phyloP scores from a whole-genome alignment of 345 rosid species.

The Citrus unshiu region DNA sequence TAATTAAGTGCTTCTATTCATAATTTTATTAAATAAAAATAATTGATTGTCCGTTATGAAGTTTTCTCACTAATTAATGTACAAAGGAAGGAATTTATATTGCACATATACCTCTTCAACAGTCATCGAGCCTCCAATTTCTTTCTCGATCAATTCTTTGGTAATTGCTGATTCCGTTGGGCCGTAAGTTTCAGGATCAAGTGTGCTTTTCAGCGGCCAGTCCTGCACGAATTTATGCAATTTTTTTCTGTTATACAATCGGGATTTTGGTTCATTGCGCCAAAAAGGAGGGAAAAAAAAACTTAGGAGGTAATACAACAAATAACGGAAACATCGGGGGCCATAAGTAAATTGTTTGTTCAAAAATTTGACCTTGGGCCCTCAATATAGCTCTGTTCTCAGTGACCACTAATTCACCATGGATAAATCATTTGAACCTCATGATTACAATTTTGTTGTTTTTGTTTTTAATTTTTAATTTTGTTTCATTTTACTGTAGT shows the following conservation, averaged over 20 bases:
- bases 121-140: slow-evolving; percentile 51
- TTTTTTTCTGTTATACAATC: not conserved
- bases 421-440: too few species aligned
- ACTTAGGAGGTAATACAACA: too few species aligned
- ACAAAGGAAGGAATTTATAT: too few species aligned
- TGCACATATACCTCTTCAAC: slow-evolving; percentile 37
- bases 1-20: not conserved
- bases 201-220: slow-evolving; percentile 77
- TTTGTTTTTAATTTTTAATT: too few species aligned
- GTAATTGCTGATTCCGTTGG: slow-evolving; percentile 62
- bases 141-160: slow-evolving; percentile 41
- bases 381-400: too few species aligned
- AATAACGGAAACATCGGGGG: too few species aligned
- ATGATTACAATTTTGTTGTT: too few species aligned
- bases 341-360: too few species aligned
- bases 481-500: not conserved
- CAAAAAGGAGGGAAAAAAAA: too few species aligned
- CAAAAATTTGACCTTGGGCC: too few species aligned
- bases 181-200: slow-evolving; percentile 65
- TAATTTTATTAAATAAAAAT: not conserved
- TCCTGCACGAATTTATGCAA: slow-evolving; percentile 39
- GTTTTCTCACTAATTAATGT: not conserved
- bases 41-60: not conserved
- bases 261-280: not conserved
- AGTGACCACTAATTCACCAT: too few species aligned